Conservation (phyloP, 2,329 filamentous ascomycete genomes). For the Chaetomium sp. region DNA sequence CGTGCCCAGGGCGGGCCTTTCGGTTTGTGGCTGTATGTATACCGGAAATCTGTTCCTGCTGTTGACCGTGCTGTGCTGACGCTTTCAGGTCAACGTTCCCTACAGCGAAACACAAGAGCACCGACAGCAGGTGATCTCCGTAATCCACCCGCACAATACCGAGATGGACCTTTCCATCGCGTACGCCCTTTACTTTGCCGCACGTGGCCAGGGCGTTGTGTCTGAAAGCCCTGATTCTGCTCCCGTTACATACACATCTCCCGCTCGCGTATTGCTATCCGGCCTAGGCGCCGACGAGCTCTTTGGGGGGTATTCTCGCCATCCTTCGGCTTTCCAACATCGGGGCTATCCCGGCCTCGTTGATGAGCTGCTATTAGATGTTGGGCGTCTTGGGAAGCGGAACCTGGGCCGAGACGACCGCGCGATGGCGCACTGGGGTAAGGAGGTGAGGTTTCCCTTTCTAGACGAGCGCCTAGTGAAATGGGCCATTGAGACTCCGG, state of each 20-base stretch:
- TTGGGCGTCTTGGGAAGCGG: slow-evolving; percentile 79
- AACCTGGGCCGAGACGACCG: slow-evolving; percentile 93
- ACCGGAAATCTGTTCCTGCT: too few species aligned
- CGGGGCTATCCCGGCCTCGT: slow-evolving; percentile 65
- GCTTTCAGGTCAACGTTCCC: slow-evolving; percentile 64
- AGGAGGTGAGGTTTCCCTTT: slow-evolving; percentile 84
- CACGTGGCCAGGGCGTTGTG: slow-evolving; percentile 59
- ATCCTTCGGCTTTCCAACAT: slow-evolving; percentile 67
- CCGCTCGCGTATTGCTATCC: slow-evolving; percentile 78
- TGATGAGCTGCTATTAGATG: slow-evolving; percentile 78
- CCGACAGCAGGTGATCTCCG: slow-evolving; percentile 59
- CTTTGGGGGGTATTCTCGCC: slow-evolving; percentile 87
- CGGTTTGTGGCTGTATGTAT: slow-evolving; percentile 65
- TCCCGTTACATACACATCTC: slow-evolving; percentile 50
- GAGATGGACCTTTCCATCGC: slow-evolving; percentile 98
- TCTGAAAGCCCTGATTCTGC: slow-evolving; percentile 21
- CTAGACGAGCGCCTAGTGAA: slow-evolving; percentile 81
- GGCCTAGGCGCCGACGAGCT: slow-evolving; percentile 94
- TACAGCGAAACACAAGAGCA: slow-evolving; percentile 68
- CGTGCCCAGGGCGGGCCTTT: slow-evolving; percentile 69
- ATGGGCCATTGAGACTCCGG: slow-evolving; percentile 67
- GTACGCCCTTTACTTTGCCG: slow-evolving; percentile 89
- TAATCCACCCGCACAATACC: slow-evolving; percentile 91
- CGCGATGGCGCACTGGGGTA: slow-evolving; percentile 81
- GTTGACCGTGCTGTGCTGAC: slow-evolving; percentile 1